phyloP scores from a whole-genome alignment of 2,329 filamentous ascomycete species.

The Fusarium compactum region DNA sequence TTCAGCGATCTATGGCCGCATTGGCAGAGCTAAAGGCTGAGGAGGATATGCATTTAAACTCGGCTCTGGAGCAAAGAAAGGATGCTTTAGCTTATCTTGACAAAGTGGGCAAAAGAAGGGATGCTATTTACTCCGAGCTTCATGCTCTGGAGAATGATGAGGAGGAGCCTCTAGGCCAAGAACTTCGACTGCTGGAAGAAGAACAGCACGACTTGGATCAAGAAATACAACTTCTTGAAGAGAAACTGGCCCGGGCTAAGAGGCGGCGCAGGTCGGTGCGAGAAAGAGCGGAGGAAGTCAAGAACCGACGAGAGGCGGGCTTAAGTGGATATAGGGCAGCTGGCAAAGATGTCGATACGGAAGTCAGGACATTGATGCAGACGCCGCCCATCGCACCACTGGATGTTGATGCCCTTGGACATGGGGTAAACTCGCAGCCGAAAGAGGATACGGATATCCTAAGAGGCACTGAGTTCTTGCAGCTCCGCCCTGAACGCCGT shows the following conservation, averaged over 20 bases:
- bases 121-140: slow-evolving; percentile 65
- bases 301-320: slow-evolving; percentile 76
- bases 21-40: slow-evolving; percentile 75
- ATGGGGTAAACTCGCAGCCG: slow-evolving; percentile 22
- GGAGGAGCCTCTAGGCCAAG: slow-evolving; percentile 68
- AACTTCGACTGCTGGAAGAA: slow-evolving; percentile 69
- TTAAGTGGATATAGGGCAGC: slow-evolving; percentile 78
- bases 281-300: slow-evolving; percentile 70
- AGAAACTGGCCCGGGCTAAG: slow-evolving; percentile 71
- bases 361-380: slow-evolving; percentile 70
- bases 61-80: slow-evolving; percentile 68
- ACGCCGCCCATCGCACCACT: slow-evolving; percentile 67
- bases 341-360: slow-evolving; percentile 72
- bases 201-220: slow-evolving; percentile 67
- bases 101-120: slow-evolving; percentile 62
- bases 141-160: slow-evolving; percentile 65
- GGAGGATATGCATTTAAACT: slow-evolving; percentile 71
- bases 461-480: slow-evolving; percentile 66
- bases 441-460: slow-evolving; percentile 46
- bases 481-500: slow-evolving; percentile 71
- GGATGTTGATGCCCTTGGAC: slow-evolving; percentile 59
- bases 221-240: slow-evolving; percentile 75
- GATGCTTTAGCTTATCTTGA: slow-evolving; percentile 69
- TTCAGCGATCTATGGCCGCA: slow-evolving; percentile 72
- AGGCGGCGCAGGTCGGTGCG: slow-evolving; percentile 69